Base-by-base conservation (phyloP, 495 filamentous ascomycete species). In the Viridothelium virens region DNA sequence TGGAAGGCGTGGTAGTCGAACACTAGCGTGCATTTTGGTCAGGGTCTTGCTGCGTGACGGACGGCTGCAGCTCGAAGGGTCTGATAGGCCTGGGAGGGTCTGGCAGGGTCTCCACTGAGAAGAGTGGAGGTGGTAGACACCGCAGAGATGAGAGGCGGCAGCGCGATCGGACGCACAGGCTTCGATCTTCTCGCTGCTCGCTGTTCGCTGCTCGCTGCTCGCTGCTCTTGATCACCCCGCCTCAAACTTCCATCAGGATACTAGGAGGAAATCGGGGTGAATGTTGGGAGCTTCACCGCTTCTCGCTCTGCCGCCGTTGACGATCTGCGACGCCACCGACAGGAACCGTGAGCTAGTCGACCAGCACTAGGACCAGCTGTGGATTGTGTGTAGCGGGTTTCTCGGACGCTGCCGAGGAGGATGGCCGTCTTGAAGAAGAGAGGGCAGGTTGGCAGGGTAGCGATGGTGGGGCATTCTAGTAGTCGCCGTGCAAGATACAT, bases 21-120 rank as follows among this genome's bases (percentile, higher is more conserved):
- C 53, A 31, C 53, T 59, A 59, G 53, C 31, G 53, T 7, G 25
- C n/a, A 36, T 33, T 33, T 31, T 34, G 18, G 53, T 53, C 18
- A 59, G 53, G 53, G 53, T 59, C 53, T 59, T 33, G 53, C 25
- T 59, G 53, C 53, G 53, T 59, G 53, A 34, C 53, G 53, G 53
- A 14, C 25, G 53, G 53, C 48, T 53, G 48, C 48, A 53, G 48
- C 41, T 16, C 9, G 41, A 53, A 5, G 48, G 48, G 48, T 11
- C 48, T 14, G 12, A n/a, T 53, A 5, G 9, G 48, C 48, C 48
- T 14, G 48, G 11, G 48, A 53, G 18, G n/a, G n/a, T 5, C 48
- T 5, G 12, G 5, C 5, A 25, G 25, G 25, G 25, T 25, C 25
- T 25, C 25, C 25, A 25, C 25, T 25, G 25, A 25, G 25, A 25